phyloP scores from a whole-genome alignment of 257 asterid species.

The Agastache rugosa region DNA sequence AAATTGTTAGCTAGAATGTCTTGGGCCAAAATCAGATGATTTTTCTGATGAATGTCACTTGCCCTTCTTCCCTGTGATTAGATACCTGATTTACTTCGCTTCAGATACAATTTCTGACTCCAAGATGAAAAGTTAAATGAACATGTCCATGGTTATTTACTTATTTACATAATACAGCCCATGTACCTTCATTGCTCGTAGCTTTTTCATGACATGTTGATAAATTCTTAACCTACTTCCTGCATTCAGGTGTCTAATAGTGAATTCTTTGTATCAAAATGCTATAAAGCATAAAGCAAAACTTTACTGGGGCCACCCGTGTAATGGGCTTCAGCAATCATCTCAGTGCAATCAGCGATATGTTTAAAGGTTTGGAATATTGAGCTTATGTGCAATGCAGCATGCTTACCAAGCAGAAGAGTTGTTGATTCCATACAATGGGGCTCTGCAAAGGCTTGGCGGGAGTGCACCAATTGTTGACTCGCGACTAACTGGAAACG shows the following conservation, averaged over 20 bases:
- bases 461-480: conserved; percentile 32
- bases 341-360: conserved; percentile 26
- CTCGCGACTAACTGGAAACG: conserved; percentile 43
- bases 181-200: not conserved
- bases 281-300: conserved; percentile 38
- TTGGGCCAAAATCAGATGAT: not conserved
- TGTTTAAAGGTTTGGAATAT: conserved; percentile 30
- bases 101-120: conserved; percentile 4
- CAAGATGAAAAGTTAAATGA: conserved; percentile 19
- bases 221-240: conserved; percentile 11
- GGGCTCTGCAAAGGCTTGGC: conserved; percentile 35
- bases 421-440: conserved; percentile 31
- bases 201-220: conserved; percentile 15
- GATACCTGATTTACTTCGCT: conserved; percentile 21
- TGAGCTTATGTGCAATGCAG: conserved; percentile 38
- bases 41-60: conserved; percentile 10
- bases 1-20: not conserved
- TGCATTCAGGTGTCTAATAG: conserved; percentile 41
- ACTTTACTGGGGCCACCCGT: conserved; percentile 38
- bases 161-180: conserved; percentile 14
- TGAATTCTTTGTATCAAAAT: conserved; percentile 50
- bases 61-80: conserved; percentile 4
- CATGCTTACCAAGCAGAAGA: conserved; percentile 33
- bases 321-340: conserved; percentile 36
- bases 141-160: conserved; percentile 9